Percentiles rank a stretch among this genome's conserved stretches.
phyloP scores from a whole-genome alignment of 2,329 filamentous ascomycete species.

The Penicillium glabrum region DNA sequence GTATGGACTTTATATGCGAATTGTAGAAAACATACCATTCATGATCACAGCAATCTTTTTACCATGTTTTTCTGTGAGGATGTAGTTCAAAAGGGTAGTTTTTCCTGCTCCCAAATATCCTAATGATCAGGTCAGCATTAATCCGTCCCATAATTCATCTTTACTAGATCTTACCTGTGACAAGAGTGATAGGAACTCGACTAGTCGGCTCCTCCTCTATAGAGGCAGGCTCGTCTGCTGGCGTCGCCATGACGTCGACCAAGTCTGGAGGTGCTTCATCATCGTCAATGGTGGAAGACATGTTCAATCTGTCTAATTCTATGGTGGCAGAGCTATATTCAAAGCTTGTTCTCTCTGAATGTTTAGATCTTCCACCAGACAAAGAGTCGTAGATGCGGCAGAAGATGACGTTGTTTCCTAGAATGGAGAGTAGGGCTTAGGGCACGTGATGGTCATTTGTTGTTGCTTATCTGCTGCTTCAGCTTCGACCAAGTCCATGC shows the following conservation, averaged over 20 bases:
- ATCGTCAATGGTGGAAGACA: conserved; percentile 35
- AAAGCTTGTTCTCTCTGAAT: background rate
- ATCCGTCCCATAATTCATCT: background rate
- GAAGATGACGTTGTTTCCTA: conserved; percentile 24
- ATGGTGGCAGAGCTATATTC: background rate
- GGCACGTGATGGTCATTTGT: conserved; percentile 30
- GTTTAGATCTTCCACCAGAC: background rate
- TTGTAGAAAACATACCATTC: conserved; percentile 62
- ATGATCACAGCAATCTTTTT: conserved; percentile 98
- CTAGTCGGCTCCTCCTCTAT: conserved; percentile 26
- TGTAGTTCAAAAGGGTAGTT: conserved; percentile 93
- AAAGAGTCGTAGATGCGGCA: conserved; percentile 3
- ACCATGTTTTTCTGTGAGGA: conserved; percentile 89
- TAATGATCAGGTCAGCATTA: conserved; percentile 34
- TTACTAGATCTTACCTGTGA: conserved; percentile 42
- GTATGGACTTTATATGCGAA: conserved; percentile 3
- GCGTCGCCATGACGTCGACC: conserved; percentile 38
- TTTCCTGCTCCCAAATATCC: conserved; percentile 95
- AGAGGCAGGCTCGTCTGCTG: conserved; percentile 22
- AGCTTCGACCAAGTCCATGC: conserved; percentile 14
- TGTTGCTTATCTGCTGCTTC: conserved; percentile 19
- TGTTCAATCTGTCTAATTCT: background rate
- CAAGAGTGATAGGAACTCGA: conserved; percentile 52
- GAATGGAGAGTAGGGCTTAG: conserved; percentile 34
- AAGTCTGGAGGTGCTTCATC: conserved; percentile 47